These are phyloP conservation scores for Vaccinium myrtillus DNA, from an alignment of 148 eudicot genomes.

Conservation along the genomic window DNA sequence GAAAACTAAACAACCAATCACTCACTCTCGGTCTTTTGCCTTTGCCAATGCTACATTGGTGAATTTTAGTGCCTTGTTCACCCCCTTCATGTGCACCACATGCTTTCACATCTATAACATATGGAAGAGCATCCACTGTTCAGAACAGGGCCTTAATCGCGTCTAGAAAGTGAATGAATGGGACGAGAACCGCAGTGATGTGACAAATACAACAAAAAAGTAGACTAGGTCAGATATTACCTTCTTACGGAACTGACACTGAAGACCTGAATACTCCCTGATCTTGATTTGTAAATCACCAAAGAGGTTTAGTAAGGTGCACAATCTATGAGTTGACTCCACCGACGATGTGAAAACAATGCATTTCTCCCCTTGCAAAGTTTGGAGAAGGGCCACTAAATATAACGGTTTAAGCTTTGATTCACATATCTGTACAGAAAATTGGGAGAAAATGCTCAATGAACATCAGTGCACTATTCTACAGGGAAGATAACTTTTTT, in stretches of 20 bases:
- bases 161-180: background rate
- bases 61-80: background rate
- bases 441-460: background rate
- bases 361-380: slow-evolving; percentile 74
- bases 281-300: slow-evolving; percentile 61
- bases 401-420: slow-evolving; percentile 73
- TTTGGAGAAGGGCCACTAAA: slow-evolving; percentile 70
- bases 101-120: background rate
- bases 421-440: slow-evolving; percentile 67
- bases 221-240: slow-evolving; percentile 29
- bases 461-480: background rate
- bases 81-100: background rate
- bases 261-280: slow-evolving; percentile 84
- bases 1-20: background rate
- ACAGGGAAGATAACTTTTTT: background rate
- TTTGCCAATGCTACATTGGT: background rate
- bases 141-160: background rate
- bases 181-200: background rate
- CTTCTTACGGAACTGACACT: slow-evolving; percentile 79
- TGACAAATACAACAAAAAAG: background rate
- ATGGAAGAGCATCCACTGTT: slow-evolving; percentile 7
- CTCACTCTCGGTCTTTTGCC: background rate
- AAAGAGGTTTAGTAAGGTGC: slow-evolving; percentile 65
- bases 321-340: slow-evolving; percentile 76
- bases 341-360: slow-evolving; percentile 92